Conservation (phyloP, 108 stramenopile genomes). For the Parietichytrium sp. region DNA sequence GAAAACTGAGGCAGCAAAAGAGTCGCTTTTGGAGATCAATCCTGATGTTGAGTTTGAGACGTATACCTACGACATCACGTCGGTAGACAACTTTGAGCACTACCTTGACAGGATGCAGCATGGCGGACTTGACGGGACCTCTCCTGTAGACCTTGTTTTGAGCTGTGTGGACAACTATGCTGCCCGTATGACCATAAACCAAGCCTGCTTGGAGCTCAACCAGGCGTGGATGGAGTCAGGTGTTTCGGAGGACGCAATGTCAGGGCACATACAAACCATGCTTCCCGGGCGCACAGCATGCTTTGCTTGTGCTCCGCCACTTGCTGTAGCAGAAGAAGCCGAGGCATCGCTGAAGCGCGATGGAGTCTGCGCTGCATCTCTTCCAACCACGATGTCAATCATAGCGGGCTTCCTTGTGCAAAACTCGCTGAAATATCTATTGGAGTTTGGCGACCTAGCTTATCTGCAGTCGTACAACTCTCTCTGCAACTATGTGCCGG, state of each 20-base stretch:
- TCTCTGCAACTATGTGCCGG: not conserved
- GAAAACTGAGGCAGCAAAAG: conserved; percentile 39
- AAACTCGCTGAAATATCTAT: conserved; percentile 35
- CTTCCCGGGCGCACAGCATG: conserved; percentile 41
- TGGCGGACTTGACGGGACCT: not conserved
- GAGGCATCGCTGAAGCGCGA: conserved; percentile 38
- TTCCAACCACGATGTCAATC: conserved; percentile 40
- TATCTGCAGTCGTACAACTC: conserved; percentile 26
- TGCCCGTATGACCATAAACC: conserved; percentile 35
- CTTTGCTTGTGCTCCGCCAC: conserved; percentile 41
- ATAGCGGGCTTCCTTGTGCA: conserved; percentile 34
- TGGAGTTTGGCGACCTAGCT: conserved; percentile 20
- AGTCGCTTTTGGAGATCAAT: conserved; percentile 24
- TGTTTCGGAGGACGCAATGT: conserved; percentile 26
- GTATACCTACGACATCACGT: conserved; percentile 28
- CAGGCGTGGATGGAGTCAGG: conserved; percentile 42
- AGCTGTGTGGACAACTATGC: conserved; percentile 43
- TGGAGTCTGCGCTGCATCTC: conserved; percentile 40
- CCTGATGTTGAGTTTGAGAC: conserved; percentile 32
- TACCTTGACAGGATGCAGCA: conserved; percentile 28
- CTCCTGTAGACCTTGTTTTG: conserved; percentile 29
- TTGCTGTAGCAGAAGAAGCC: conserved; percentile 18
- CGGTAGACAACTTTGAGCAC: conserved; percentile 24
- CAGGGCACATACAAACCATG: conserved; percentile 39
- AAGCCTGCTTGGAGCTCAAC: conserved; percentile 39